phyloP scores from a whole-genome alignment of 116 monocot species.

The Iris pallida region DNA sequence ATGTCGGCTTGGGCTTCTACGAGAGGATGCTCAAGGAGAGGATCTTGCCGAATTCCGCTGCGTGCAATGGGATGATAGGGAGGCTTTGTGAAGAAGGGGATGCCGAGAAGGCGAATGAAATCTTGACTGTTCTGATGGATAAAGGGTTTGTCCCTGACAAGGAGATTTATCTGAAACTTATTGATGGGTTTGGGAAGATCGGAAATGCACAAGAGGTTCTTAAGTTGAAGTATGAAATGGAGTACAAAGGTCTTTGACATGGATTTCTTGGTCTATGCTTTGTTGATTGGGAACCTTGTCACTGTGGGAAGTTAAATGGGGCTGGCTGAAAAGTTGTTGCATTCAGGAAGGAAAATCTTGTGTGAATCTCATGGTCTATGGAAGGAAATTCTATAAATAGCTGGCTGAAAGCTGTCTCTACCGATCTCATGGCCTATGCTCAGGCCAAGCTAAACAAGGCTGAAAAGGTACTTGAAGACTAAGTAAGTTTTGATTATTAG shows the following conservation, averaged over 20 bases:
- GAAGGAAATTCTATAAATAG: too few relatives aligned
- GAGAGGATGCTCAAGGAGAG: constrained; percentile 43
- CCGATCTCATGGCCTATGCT: too few relatives aligned
- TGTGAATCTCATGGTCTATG: too few relatives aligned
- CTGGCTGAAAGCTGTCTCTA: too few relatives aligned
- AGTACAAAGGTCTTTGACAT: constrained; percentile 21
- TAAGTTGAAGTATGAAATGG: constrained; percentile 45
- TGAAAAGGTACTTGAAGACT: too few relatives aligned
- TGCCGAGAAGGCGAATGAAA: constrained; percentile 53
- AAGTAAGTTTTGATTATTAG: too few relatives aligned
- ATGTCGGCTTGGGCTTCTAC: constrained; percentile 40
- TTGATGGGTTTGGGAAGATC: constrained; percentile 51
- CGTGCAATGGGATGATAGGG: constrained; percentile 43
- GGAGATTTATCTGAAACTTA: constrained; percentile 43
- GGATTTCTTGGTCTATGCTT: constrained; percentile 15
- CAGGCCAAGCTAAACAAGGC: too few relatives aligned
- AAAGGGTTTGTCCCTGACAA: constrained; percentile 57
- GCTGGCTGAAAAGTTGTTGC: constrained; percentile 62
- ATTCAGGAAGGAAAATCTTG: constrained; percentile 12
- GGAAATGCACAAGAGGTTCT: constrained; percentile 21
- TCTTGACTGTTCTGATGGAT: constrained; percentile 50
- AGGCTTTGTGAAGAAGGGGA: constrained; percentile 44
- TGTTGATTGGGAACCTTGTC: constrained; percentile 30
- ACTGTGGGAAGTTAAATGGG: constrained; percentile 52
- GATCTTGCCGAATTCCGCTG: constrained; percentile 27